These are phyloP conservation scores for Neospora caninum DNA, from an alignment of 169 alveolate species.

Conservation along the genomic window DNA sequence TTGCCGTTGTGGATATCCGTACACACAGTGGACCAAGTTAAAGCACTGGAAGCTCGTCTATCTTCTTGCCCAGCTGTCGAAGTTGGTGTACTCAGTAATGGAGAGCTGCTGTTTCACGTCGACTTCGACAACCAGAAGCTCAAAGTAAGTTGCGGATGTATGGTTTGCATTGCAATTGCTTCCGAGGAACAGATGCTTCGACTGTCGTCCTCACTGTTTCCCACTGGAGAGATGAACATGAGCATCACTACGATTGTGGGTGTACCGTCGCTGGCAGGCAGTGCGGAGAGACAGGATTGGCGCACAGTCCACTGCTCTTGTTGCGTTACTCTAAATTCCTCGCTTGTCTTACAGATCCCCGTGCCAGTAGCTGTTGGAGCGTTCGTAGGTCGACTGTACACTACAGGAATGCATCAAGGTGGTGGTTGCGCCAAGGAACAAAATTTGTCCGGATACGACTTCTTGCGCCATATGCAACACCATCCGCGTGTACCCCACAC, in stretches of 20 bases:
- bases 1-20: conserved; percentile 29
- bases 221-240: no score
- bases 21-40: neutral
- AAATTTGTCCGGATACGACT: neutral
- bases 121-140: neutral
- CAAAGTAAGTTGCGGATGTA: neutral
- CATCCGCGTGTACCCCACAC: neutral
- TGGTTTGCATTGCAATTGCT: neutral
- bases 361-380: conserved; percentile 24
- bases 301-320: no score
- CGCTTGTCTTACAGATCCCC: conserved; percentile 8
- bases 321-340: no score
- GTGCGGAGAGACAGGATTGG: no score
- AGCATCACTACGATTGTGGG: no score
- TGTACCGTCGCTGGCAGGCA: no score
- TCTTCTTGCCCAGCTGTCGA: neutral
- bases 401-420: neutral
- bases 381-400: neutral
- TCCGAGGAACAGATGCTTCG: no score
- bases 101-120: conserved; percentile 8
- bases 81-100: neutral
- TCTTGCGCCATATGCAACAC: neutral
- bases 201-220: no score
- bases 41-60: conserved; percentile 12
- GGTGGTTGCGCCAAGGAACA: neutral